Percentiles rank a stretch among this genome's conserved stretches.
These are phyloP conservation scores for Leersia perrieri DNA, from an alignment of 176 grass and related monocot genomes.

Conservation along the genomic window DNA sequence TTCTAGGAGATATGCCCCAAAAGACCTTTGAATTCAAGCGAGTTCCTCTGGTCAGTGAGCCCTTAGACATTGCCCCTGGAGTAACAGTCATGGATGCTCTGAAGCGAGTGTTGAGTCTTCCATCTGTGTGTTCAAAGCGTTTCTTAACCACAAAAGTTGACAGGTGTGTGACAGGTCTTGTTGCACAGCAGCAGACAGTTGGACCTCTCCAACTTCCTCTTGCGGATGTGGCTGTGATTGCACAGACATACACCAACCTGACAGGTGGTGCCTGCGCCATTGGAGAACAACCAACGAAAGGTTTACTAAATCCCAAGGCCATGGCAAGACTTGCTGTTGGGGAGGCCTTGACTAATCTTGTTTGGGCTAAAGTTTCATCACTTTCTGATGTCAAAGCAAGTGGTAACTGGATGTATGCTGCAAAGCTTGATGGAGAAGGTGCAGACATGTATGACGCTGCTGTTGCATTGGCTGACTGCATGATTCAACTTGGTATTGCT, in stretches of 20 bases:
- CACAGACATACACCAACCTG: slow-evolving; percentile 74
- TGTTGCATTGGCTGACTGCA: slow-evolving; percentile 70
- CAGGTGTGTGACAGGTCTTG: slow-evolving; percentile 79
- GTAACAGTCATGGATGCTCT: slow-evolving; percentile 72
- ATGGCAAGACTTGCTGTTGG: slow-evolving; percentile 84
- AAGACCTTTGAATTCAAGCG: slow-evolving; percentile 76
- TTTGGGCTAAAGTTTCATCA: slow-evolving; percentile 87
- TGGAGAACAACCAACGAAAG: slow-evolving; percentile 86
- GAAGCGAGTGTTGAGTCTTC: slow-evolving; percentile 70
- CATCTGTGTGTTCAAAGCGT: slow-evolving; percentile 86
- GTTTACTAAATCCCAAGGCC: slow-evolving; percentile 75
- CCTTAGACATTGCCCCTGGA: slow-evolving; percentile 69
- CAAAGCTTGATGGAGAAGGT: slow-evolving; percentile 88
- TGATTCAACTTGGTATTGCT: slow-evolving; percentile 90
- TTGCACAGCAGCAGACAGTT: slow-evolving; percentile 74
- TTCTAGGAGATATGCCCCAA: slow-evolving; percentile 92
- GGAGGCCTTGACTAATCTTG: slow-evolving; percentile 91
- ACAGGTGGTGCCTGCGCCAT: slow-evolving; percentile 85
- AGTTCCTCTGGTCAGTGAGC: slow-evolving; percentile 44
- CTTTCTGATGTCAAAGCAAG: slow-evolving; percentile 83
- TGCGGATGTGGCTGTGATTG: slow-evolving; percentile 87
- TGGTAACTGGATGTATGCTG: slow-evolving; percentile 97
- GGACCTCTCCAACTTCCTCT: slow-evolving; percentile 78
- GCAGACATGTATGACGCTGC: slow-evolving; percentile 90
- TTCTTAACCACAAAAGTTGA: slow-evolving; percentile 92